These are phyloP conservation scores for Triangularia verruculosa DNA, from an alignment of 2,329 filamentous ascomycete species.

Conservation along the genomic window DNA sequence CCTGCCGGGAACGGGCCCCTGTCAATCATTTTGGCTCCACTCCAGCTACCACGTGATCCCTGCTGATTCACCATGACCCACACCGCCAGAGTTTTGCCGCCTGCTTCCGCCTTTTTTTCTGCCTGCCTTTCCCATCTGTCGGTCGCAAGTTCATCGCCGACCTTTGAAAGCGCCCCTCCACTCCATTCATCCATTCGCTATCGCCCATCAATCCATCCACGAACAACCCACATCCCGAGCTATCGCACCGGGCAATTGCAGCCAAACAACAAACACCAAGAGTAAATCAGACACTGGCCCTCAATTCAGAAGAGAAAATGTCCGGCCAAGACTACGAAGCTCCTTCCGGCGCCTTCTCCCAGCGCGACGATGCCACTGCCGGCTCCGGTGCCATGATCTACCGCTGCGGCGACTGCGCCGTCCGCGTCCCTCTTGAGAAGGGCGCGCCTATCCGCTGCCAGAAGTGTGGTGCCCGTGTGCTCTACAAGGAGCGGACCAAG, in stretches of 20 bases:
- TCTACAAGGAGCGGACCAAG: slow-evolving; percentile 98
- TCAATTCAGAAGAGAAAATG: slow-evolving; percentile 46
- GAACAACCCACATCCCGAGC: neutral
- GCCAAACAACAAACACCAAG: too few species aligned
- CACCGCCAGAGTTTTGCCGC: slow-evolving; percentile 20
- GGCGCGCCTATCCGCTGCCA: slow-evolving; percentile 83
- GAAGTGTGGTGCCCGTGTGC: slow-evolving; percentile 88
- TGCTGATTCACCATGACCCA: neutral
- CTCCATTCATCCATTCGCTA: neutral
- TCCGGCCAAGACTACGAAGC: slow-evolving; percentile 70
- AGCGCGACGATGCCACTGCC: slow-evolving; percentile 38
- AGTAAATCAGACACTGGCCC: too few species aligned
- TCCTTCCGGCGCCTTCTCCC: slow-evolving; percentile 44
- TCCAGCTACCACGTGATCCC: neutral
- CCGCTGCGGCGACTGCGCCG: slow-evolving; percentile 81
- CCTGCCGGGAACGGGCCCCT: neutral
- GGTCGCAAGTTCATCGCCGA: neutral
- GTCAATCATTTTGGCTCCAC: neutral
- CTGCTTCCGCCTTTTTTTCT: slow-evolving; percentile 25
- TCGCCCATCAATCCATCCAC: neutral
- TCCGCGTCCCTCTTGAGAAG: slow-evolving; percentile 70
- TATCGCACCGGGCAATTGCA: neutral
- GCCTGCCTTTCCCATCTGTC: slow-evolving; percentile 2
- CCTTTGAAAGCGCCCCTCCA: neutral
- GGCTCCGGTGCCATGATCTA: slow-evolving; percentile 57